phyloP scores from a whole-genome alignment of 2,329 filamentous ascomycete genomes.

The Penicillium italicum region DNA sequence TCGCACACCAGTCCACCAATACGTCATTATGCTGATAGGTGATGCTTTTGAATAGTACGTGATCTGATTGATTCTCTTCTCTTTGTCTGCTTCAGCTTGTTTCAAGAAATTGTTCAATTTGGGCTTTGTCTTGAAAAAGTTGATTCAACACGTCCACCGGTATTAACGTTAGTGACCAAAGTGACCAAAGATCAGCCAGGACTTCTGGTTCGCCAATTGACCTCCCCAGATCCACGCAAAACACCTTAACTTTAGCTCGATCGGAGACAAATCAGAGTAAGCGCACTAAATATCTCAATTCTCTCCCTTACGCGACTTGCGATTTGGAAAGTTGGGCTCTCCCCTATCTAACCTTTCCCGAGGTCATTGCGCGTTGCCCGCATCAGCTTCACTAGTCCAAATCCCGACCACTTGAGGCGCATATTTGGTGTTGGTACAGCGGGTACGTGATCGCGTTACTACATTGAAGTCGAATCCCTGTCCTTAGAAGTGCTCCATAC shows the following conservation, averaged over 20 bases:
- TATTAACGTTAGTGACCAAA: constrained; percentile 17
- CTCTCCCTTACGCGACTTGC: constrained; percentile 5
- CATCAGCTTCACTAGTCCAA: constrained; percentile 21
- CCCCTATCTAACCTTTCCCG: constrained; percentile 24
- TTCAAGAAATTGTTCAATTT: not conserved
- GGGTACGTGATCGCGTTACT: constrained; percentile 14
- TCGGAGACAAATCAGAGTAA: constrained; percentile 24
- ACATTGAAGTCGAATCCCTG: constrained; percentile 14
- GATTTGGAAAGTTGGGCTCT: constrained; percentile 22
- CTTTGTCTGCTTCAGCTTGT: not conserved
- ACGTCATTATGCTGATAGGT: not conserved
- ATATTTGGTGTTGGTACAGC: constrained; percentile 25
- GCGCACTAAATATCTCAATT: constrained; percentile 6
- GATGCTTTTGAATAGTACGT: not conserved
- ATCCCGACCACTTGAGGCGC: constrained; percentile 17
- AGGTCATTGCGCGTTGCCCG: constrained; percentile 24
- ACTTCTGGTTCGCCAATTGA: constrained; percentile 42
- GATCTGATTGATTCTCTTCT: not conserved
- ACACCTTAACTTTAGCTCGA: constrained; percentile 13
- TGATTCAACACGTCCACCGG: not conserved
- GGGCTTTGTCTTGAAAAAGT: not conserved
- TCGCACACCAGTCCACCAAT: not conserved
- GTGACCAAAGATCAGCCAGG: constrained; percentile 19
- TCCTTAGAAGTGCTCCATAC: not conserved
- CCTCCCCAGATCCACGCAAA: constrained; percentile 23